Percentiles rank a stretch among this genome's conserved stretches.
These are phyloP conservation scores for Cynanchum wilfordii DNA, from an alignment of 257 asterid genomes.

Conservation along the genomic window DNA sequence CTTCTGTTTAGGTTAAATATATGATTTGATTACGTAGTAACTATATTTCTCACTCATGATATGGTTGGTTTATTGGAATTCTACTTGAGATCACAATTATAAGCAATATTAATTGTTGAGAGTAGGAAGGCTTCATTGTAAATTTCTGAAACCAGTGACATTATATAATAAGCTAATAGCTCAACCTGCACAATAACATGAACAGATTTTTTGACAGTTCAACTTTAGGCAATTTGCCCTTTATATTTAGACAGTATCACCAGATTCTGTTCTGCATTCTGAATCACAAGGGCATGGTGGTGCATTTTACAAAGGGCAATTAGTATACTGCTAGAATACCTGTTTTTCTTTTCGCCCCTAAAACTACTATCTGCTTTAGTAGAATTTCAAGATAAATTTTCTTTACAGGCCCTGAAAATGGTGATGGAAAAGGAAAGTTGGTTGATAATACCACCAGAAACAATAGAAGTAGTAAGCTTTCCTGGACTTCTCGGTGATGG, in stretches of 20 bases:
- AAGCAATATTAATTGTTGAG: not conserved
- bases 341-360: slow-evolving; percentile 1
- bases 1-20: not conserved
- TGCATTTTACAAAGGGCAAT: not conserved
- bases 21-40: not conserved
- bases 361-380: slow-evolving; percentile 9
- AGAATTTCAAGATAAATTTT: slow-evolving; percentile 24
- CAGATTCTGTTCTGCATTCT: not conserved
- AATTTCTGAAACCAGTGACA: not conserved
- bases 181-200: not conserved
- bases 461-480: slow-evolving; percentile 81
- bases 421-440: slow-evolving; percentile 96
- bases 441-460: slow-evolving; percentile 83
- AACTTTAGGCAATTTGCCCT: not conserved
- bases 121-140: not conserved
- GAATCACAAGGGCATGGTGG: not conserved
- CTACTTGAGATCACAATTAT: not conserved
- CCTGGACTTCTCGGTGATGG: slow-evolving; percentile 98
- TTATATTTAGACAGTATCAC: not conserved
- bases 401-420: slow-evolving; percentile 90
- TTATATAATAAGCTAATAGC: not conserved
- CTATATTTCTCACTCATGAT: not conserved
- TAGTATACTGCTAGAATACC: slow-evolving; percentile 8
- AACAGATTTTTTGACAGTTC: not conserved
- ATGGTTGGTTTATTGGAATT: not conserved